Conservation (phyloP, 2,329 filamentous ascomycete genomes). For the Leptographium lundbergii region DNA sequence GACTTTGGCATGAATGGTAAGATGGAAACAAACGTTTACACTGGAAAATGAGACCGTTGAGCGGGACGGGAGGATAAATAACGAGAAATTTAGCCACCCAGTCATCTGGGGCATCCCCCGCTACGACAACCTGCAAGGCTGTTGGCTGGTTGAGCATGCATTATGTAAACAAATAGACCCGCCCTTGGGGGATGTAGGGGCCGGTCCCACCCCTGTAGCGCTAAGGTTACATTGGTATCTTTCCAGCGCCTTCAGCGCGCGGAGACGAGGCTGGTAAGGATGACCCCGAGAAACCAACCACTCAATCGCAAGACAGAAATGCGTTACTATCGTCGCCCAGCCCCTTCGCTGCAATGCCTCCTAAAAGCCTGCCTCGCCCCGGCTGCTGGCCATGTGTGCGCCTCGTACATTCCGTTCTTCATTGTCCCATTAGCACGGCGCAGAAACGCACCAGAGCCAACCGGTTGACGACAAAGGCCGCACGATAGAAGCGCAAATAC, state of each 20-base stretch:
- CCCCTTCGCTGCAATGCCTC: not conserved
- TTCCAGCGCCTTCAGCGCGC: not conserved
- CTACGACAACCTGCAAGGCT: not conserved
- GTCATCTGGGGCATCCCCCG: not conserved
- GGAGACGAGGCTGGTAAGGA: not conserved
- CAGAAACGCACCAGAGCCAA: not conserved
- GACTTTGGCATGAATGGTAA: not conserved
- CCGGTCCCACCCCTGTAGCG: not conserved
- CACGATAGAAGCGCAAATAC: no score
- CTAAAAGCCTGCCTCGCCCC: not conserved
- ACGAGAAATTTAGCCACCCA: not conserved
- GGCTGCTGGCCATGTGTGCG: not conserved
- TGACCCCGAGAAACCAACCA: not conserved
- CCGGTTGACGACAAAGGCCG: no score
- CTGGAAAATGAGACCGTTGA: not conserved
- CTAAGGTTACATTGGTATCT: not conserved
- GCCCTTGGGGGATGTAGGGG: not conserved
- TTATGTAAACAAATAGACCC: not conserved
- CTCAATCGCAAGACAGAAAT: not conserved
- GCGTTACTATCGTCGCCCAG: not conserved
- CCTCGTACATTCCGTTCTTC: not conserved
- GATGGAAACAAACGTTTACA: not conserved
- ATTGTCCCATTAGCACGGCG: not conserved
- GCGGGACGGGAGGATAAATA: not conserved
- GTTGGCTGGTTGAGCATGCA: not conserved